These are phyloP conservation scores for Phytophthora pini DNA, from an alignment of 352 stramenopile genomes.

Conservation along the genomic window DNA sequence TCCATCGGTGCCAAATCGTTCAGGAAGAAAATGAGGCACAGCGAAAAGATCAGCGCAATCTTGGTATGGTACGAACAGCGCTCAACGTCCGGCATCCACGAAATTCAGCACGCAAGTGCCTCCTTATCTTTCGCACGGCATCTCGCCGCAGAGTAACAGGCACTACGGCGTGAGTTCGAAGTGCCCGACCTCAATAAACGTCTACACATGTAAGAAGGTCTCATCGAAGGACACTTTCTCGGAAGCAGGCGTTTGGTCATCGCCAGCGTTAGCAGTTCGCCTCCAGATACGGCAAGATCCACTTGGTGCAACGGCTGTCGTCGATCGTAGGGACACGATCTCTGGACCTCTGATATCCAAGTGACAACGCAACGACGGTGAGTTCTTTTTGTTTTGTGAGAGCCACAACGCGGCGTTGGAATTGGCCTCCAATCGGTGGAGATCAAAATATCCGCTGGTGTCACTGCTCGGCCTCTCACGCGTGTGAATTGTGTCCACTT, in stretches of 20 bases:
- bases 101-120: background rate
- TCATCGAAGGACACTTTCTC: conserved; percentile 9
- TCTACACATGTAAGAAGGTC: background rate
- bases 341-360: conserved; percentile 8
- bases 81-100: background rate
- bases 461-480: background rate
- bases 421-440: background rate
- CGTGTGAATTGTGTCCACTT: background rate
- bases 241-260: conserved; percentile 3
- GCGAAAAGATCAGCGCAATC: background rate
- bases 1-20: background rate
- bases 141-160: background rate
- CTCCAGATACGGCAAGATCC: conserved; percentile 11
- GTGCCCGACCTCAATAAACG: background rate
- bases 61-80: background rate
- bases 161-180: conserved; percentile 2
- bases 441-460: background rate
- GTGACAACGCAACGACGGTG: conserved; percentile 7
- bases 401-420: conserved; percentile 11
- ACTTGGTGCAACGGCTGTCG: background rate
- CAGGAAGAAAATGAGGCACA: background rate
- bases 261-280: background rate
- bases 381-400: conserved; percentile 9
- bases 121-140: conserved; percentile 7
- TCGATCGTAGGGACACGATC: conserved; percentile 19